These are phyloP conservation scores for Notholithocarpus densiflorus DNA, from an alignment of 306 rosid genomes.

Conservation along the genomic window DNA sequence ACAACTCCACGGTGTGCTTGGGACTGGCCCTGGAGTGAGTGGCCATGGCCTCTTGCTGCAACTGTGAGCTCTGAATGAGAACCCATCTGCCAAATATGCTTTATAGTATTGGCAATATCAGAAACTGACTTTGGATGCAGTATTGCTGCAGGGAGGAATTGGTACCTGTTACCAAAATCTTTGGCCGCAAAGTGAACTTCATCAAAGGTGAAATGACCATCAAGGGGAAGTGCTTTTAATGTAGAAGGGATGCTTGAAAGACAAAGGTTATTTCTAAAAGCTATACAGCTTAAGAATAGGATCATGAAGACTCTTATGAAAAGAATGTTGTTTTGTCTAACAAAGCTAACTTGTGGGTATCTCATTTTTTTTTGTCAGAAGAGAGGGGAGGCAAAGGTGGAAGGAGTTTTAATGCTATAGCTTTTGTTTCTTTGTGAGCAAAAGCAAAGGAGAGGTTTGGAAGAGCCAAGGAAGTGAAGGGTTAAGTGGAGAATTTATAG, in stretches of 20 bases:
- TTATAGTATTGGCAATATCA: constrained; percentile 64
- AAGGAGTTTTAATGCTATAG: constrained; percentile 30
- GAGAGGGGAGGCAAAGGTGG: constrained; percentile 40
- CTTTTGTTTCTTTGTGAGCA: constrained; percentile 24
- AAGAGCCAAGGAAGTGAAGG: constrained; percentile 33
- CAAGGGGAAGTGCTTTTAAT: constrained; percentile 52
- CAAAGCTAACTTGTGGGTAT: constrained; percentile 37
- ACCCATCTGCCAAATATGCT: constrained; percentile 77
- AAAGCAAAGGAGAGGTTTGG: constrained; percentile 34
- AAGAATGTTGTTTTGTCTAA: constrained; percentile 37
- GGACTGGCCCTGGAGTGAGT: constrained; percentile 90
- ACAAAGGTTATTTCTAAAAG: constrained; percentile 44
- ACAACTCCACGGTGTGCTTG: constrained; percentile 81
- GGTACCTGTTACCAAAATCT: constrained; percentile 86
- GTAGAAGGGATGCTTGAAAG: constrained; percentile 46
- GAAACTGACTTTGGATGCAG: constrained; percentile 72
- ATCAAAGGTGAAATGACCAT: constrained; percentile 67
- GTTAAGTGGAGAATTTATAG: constrained; percentile 66
- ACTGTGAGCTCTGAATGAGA: constrained; percentile 70
- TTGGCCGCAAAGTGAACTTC: constrained; percentile 55
- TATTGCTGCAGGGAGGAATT: constrained; percentile 62
- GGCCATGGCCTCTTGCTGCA: constrained; percentile 97
- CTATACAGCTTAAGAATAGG: constrained; percentile 49
- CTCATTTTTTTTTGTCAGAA: constrained; percentile 30
- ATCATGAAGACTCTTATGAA: constrained; percentile 51